phyloP scores from a whole-genome alignment of 495 filamentous ascomycete species.

The Aspergillus hancockii region DNA sequence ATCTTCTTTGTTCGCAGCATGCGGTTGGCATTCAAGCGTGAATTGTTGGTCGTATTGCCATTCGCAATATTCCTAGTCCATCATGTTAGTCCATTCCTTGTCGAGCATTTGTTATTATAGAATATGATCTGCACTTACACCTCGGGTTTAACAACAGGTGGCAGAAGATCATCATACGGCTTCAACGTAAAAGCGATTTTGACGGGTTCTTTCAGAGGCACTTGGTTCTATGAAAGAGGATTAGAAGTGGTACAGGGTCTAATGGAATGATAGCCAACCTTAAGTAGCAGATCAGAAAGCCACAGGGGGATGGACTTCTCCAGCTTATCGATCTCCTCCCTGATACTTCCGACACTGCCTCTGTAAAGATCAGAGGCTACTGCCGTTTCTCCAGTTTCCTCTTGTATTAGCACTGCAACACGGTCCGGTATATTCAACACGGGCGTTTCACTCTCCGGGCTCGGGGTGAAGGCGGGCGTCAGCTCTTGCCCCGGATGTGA shows the following conservation, averaged over 20 bases:
- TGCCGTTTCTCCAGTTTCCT: slow-evolving; percentile 83
- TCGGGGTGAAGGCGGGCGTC: slow-evolving; percentile 71
- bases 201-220: slow-evolving; percentile 84
- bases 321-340: slow-evolving; percentile 75
- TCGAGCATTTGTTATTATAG: not conserved
- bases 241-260: not conserved
- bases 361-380: slow-evolving; percentile 91
- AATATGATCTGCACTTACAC: slow-evolving; percentile 34
- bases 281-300: slow-evolving; percentile 86
- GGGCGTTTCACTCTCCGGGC: slow-evolving; percentile 80
- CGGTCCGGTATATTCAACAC: slow-evolving; percentile 74
- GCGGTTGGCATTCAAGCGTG: slow-evolving; percentile 90
- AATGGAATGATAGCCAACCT: slow-evolving; percentile 44
- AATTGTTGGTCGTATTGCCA: slow-evolving; percentile 57
- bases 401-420: slow-evolving; percentile 90
- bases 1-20: slow-evolving; percentile 97
- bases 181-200: slow-evolving; percentile 91
- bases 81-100: slow-evolving; percentile 13
- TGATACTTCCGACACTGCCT: slow-evolving; percentile 77
- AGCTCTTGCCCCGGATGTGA: slow-evolving; percentile 55
- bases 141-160: slow-evolving; percentile 65
- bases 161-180: slow-evolving; percentile 77
- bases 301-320: slow-evolving; percentile 85
- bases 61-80: slow-evolving; percentile 24
- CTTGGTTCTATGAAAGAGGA: slow-evolving; percentile 61